Conservation (phyloP, 768 basidiomycete species). For the Coprinopsis sp. region DNA sequence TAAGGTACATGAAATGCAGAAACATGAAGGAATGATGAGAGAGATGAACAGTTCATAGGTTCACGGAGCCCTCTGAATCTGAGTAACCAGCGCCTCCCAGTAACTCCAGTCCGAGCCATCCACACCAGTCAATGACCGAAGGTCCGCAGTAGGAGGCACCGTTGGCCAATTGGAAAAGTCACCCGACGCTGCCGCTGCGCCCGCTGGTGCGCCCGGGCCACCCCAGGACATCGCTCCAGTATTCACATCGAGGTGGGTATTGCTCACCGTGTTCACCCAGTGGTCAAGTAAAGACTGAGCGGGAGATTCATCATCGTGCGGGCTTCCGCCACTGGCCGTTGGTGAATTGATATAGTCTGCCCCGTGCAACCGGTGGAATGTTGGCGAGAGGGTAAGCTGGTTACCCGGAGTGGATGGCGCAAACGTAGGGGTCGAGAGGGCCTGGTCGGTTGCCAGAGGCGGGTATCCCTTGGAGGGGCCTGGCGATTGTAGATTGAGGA, state of each 20-base stretch:
- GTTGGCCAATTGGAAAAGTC: slow-evolving; percentile 61
- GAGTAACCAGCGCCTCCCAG: slow-evolving; percentile 76
- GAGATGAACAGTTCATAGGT: slow-evolving; percentile 8
- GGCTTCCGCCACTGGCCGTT: slow-evolving; percentile 66
- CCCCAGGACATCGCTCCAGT: slow-evolving; percentile 57
- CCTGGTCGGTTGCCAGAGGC: slow-evolving; percentile 19
- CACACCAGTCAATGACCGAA: slow-evolving; percentile 41
- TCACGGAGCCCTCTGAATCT: slow-evolving; percentile 44
- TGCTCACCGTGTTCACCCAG: slow-evolving; percentile 80
- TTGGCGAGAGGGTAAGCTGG: slow-evolving; percentile 43
- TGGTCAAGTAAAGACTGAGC: slow-evolving; percentile 79
- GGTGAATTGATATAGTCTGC: slow-evolving; percentile 53
- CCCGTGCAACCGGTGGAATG: slow-evolving; percentile 61
- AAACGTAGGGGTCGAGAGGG: slow-evolving; percentile 24
- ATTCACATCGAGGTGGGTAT: slow-evolving; percentile 50
- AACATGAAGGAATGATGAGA: neutral
- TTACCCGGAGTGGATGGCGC: slow-evolving; percentile 20
- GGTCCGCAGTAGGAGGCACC: slow-evolving; percentile 36
- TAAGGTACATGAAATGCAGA: no score
- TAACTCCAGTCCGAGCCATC: slow-evolving; percentile 74
- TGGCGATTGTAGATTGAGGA: slow-evolving; percentile 44
- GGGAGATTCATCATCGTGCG: slow-evolving; percentile 66
- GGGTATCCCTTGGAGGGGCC: slow-evolving; percentile 27
- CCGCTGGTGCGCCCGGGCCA: no score
- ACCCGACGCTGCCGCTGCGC: slow-evolving; percentile 42